A percentile compares a stretch with the other conserved stretches of the same genome.
These are phyloP conservation scores for Exutisphaerella laricina DNA, from an alignment of 2,329 filamentous ascomycete species.

Conservation along the genomic window DNA sequence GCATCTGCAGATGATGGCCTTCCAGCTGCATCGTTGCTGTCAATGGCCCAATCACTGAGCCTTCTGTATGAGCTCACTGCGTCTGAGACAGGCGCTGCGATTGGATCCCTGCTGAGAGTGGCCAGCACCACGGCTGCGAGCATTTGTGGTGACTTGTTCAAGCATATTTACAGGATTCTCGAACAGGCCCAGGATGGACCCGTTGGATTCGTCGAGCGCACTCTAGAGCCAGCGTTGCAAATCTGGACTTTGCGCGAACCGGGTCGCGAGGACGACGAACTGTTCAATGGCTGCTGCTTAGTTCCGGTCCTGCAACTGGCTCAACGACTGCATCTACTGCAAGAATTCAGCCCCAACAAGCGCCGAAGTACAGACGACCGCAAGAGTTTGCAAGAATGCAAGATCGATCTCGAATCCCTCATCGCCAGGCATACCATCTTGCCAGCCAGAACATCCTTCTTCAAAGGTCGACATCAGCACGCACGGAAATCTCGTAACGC, in stretches of 20 bases:
- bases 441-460: slow-evolving; percentile 37
- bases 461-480: slow-evolving; percentile 17
- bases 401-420: slow-evolving; percentile 18
- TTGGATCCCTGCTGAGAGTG: slow-evolving; percentile 23
- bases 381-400: background rate
- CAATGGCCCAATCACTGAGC: slow-evolving; percentile 13
- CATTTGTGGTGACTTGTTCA: slow-evolving; percentile 26
- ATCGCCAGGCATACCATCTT: slow-evolving; percentile 41
- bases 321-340: background rate
- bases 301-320: slow-evolving; percentile 22
- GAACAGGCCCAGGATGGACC: background rate
- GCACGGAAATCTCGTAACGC: background rate
- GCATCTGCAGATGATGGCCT: no score
- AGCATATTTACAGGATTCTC: slow-evolving; percentile 8
- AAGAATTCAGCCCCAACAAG: slow-evolving; percentile 8
- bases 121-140: slow-evolving; percentile 18
- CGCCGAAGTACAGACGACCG: slow-evolving; percentile 14
- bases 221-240: slow-evolving; percentile 19
- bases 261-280: slow-evolving; percentile 17
- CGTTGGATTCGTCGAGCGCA: background rate
- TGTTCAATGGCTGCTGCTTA: slow-evolving; percentile 27
- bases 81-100: slow-evolving; percentile 17
- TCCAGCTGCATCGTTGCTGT: slow-evolving; percentile 13
- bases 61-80: slow-evolving; percentile 19
- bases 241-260: slow-evolving; percentile 28